These are phyloP conservation scores for Solanum ahanhuiri DNA, from an alignment of 257 asterid species.

Conservation along the genomic window DNA sequence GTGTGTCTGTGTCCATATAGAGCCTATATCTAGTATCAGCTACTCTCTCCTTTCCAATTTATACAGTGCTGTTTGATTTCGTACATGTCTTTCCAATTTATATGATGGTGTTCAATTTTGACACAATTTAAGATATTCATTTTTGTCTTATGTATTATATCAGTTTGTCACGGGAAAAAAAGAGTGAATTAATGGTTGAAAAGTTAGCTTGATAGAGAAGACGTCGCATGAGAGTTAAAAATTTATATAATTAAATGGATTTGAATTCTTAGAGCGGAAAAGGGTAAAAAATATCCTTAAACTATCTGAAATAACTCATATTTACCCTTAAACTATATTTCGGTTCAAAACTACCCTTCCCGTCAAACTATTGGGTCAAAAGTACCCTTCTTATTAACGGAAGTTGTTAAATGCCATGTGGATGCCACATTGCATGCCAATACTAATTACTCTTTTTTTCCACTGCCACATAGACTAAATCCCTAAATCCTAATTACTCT, in stretches of 20 bases:
- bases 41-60: neutral
- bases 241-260: neutral
- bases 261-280: neutral
- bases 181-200: neutral
- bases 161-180: neutral
- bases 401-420: no score
- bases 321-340: no score
- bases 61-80: neutral
- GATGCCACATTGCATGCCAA: no score
- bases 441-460: no score
- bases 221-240: neutral
- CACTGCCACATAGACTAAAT: no score
- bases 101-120: neutral
- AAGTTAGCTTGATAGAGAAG: neutral
- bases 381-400: no score
- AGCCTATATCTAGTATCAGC: neutral
- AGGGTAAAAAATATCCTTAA: no score
- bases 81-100: neutral
- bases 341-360: no score
- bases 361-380: no score
- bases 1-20: neutral
- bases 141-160: neutral
- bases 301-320: no score
- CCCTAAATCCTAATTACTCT: no score
- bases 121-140: neutral